Evolutionary conservation across 345 rosid genomes (phyloP).

Genomic region (Lumnitzera littorea): DNA sequence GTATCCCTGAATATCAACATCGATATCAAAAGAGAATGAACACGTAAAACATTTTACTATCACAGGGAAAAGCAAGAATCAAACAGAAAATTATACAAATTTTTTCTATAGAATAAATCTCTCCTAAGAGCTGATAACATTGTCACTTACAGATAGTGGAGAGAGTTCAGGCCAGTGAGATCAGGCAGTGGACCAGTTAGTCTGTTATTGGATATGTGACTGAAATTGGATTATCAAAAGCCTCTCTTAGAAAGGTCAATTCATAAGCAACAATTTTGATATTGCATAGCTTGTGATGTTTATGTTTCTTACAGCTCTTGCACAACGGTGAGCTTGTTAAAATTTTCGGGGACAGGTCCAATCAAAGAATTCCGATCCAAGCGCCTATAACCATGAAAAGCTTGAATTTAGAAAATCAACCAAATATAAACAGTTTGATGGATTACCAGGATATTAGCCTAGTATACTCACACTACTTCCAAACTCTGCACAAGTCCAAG

Average conservation of each 20-base stretch:
- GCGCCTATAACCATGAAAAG: slow-evolving; percentile 44
- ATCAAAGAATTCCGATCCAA: slow-evolving; percentile 53
- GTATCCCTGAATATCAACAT: slow-evolving; percentile 49
- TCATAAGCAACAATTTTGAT: neutral
- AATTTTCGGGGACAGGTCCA: slow-evolving; percentile 45
- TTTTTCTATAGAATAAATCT: no score
- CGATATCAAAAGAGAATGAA: no score
- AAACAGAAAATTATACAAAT: no score
- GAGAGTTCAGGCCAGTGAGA: slow-evolving; percentile 43
- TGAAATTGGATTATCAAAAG: slow-evolving; percentile 17
- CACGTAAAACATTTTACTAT: no score
- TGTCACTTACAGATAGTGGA: slow-evolving; percentile 58
- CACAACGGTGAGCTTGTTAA: slow-evolving; percentile 51
- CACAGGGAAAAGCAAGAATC: no score
- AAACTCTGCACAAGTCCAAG: slow-evolving; percentile 52
- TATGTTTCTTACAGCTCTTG: slow-evolving; percentile 51
- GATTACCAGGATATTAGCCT: no score
- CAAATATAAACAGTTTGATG: neutral
- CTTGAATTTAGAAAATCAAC: neutral
- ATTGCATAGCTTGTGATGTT: neutral
- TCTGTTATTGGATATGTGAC: slow-evolving; percentile 66
- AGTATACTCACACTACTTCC: slow-evolving; percentile 65
- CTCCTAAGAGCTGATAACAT: neutral
- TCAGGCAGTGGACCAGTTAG: slow-evolving; percentile 54
- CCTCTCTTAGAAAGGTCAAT: neutral